phyloP scores from a whole-genome alignment of 176 grass and related monocot genomes.

The Avena atlantica region DNA sequence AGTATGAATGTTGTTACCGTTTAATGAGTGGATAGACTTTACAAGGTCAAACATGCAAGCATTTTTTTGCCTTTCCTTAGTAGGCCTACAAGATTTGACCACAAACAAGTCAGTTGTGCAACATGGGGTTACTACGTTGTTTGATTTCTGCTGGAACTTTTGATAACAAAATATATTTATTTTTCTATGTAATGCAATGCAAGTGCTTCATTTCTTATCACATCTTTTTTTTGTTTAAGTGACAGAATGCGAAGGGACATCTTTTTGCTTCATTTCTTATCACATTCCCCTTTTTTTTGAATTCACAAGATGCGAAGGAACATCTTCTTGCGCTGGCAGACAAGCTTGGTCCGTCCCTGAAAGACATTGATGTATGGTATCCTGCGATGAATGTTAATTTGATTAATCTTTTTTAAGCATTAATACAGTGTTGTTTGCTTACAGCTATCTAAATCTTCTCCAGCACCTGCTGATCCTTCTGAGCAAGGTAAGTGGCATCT shows the following conservation, averaged over 20 bases:
- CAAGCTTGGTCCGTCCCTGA: slow-evolving; percentile 90
- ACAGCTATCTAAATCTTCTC: slow-evolving; percentile 89
- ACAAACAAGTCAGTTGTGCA: slow-evolving; percentile 39
- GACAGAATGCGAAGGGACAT: slow-evolving; percentile 90
- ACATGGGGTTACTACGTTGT: neutral
- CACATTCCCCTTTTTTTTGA: slow-evolving; percentile 36
- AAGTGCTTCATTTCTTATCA: slow-evolving; percentile 14
- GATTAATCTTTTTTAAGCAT: slow-evolving; percentile 3
- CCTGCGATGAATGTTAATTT: slow-evolving; percentile 38
- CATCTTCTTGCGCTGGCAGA: slow-evolving; percentile 94
- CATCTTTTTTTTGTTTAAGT: slow-evolving; percentile 37
- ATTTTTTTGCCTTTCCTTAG: neutral
- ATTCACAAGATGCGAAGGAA: slow-evolving; percentile 90
- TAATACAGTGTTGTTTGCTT: slow-evolving; percentile 33
- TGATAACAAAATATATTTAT: slow-evolving; percentile 21
- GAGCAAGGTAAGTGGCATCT: slow-evolving; percentile 77
- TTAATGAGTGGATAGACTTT: neutral
- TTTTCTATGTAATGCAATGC: neutral
- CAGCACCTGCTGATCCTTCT: slow-evolving; percentile 75
- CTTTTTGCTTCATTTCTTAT: slow-evolving; percentile 50
- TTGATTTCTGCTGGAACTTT: slow-evolving; percentile 22
- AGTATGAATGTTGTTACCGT: neutral
- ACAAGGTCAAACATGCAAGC: neutral
- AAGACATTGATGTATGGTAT: slow-evolving; percentile 87
- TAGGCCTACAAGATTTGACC: neutral